These are phyloP conservation scores for Fusarium ambrosium DNA, from an alignment of 2,329 filamentous ascomycete species.

Conservation along the genomic window DNA sequence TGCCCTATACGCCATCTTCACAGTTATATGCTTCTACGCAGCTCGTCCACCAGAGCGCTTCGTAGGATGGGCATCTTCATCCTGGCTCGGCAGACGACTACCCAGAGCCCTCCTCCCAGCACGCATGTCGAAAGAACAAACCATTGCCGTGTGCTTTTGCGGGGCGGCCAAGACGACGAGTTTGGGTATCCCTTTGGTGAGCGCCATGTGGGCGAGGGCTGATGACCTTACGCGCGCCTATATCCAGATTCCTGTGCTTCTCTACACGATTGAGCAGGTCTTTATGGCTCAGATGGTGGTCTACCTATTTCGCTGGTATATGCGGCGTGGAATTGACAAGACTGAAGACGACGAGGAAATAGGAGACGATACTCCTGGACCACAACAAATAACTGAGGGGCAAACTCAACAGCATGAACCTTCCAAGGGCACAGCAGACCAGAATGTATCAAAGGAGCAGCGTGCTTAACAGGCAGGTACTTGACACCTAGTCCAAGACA, in stretches of 20 bases:
- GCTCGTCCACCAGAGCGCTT: conserved; percentile 58
- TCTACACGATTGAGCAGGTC: conserved; percentile 72
- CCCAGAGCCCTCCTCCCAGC: conserved; percentile 59
- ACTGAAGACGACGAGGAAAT: conserved; percentile 38
- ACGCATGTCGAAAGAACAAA: conserved; percentile 70
- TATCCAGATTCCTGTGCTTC: conserved; percentile 73
- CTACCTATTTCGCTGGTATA: conserved; percentile 62
- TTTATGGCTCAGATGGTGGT: conserved; percentile 62
- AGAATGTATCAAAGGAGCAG: neutral
- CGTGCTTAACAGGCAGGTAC: neutral
- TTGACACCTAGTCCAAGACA: neutral
- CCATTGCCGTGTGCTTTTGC: conserved; percentile 80
- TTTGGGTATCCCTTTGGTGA: conserved; percentile 76
- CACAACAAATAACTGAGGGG: conserved; percentile 8
- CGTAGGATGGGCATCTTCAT: conserved; percentile 25
- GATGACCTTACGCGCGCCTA: conserved; percentile 67
- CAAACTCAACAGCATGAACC: neutral
- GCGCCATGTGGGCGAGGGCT: conserved; percentile 74
- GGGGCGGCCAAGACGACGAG: conserved; percentile 80
- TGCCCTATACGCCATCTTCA: conserved; percentile 73
- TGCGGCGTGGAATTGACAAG: conserved; percentile 47
- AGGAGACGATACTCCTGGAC: conserved; percentile 7
- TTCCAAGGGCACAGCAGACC: neutral
- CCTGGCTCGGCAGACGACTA: conserved; percentile 51
- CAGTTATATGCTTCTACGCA: conserved; percentile 69